Evolutionary conservation across 352 stramenopile genomes (phyloP).

Genomic region (Thraustochytrium striatum): DNA sequence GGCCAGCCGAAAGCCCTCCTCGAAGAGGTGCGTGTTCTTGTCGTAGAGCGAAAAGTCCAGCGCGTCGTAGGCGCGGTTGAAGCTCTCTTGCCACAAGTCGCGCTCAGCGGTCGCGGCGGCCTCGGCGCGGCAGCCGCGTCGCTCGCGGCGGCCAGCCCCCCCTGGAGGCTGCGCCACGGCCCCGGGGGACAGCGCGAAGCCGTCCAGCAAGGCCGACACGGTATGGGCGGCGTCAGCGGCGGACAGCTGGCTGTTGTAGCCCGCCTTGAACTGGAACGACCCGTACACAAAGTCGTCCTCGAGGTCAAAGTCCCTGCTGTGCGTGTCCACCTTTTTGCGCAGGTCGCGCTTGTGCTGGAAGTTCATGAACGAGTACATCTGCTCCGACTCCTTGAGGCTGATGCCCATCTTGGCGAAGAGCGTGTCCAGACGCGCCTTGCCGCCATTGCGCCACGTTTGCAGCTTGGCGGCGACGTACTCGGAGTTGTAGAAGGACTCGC

Average conservation of each 20-base stretch:
- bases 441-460: conserved; percentile 62
- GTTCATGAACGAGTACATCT: conserved; percentile 93
- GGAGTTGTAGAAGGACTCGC: conserved; percentile 90
- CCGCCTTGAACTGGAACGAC: conserved; percentile 87
- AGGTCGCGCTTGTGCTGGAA: conserved; percentile 82
- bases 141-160: too few species aligned
- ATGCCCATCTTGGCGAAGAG: conserved; percentile 96
- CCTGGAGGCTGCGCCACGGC: too few species aligned
- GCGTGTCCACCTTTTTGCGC: conserved; percentile 80
- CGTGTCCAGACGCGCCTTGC: conserved; percentile 76
- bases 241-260: conserved; percentile 88
- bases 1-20: conserved; percentile 85
- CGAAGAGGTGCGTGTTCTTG: conserved; percentile 68
- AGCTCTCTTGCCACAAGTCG: conserved; percentile 55
- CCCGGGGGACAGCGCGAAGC: conserved; percentile 12
- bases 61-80: conserved; percentile 73
- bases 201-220: conserved; percentile 85
- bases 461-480: conserved; percentile 87
- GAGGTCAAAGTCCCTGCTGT: conserved; percentile 87
- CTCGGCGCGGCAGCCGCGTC: too few species aligned
- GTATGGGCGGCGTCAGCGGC: conserved; percentile 89
- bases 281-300: conserved; percentile 90
- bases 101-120: conserved; percentile 51
- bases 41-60: conserved; percentile 61
- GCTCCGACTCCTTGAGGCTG: conserved; percentile 85